Base-by-base conservation (phyloP, 495 filamentous ascomycete genomes). In the Penicillium macrosclerotiorum region DNA sequence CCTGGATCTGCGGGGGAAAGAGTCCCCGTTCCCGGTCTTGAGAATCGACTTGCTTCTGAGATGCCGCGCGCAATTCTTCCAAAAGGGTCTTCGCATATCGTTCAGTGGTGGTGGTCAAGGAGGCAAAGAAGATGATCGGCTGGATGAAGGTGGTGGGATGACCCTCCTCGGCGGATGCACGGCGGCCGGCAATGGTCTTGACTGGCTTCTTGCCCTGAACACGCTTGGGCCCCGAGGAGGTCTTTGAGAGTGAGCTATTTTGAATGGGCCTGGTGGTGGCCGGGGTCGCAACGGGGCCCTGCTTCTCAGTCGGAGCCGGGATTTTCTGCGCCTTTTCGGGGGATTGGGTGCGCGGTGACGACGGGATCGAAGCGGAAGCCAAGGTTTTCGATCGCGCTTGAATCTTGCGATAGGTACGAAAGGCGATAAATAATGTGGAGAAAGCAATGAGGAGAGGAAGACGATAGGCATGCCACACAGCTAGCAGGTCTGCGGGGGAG, bases 61-160 rank as follows among this genome's bases (percentile, higher is more conserved):
- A 63, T 8, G 62, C 67, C 1, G 40, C 42, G 12, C 64, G 65
- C 7, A 91, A 54, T 2, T 71, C 65, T 40, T 82, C 69, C 18
- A 76, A 69, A 22, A 89, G 75, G 0, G 69, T 49, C 19, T 76
- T 71, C 0, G 86, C 84, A 51, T 77, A 79, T 49, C 75, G 78
- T 52, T 91, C 84, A 14, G 91, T 96, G 26, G 76, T 85, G 11
- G 79, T 86, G 14, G 86, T 92, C 47, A 96, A 69, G 6, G 90
- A 93, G 5, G 88, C 90, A 63, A 81, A 97, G 71, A 96, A 96
- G 2, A 96, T 73, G 16, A 95, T 66, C 1, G 84, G 77, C 58
- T 95, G 90, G 27, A 95, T 81, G 51, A 49, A 57, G 1, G 51
- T 46, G 38, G 60, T 22, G 14, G 57, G 51, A 8, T 53, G 45